Conservation (phyloP, 1,284 basidiomycete genomes). For the Ganoderma sp. region DNA sequence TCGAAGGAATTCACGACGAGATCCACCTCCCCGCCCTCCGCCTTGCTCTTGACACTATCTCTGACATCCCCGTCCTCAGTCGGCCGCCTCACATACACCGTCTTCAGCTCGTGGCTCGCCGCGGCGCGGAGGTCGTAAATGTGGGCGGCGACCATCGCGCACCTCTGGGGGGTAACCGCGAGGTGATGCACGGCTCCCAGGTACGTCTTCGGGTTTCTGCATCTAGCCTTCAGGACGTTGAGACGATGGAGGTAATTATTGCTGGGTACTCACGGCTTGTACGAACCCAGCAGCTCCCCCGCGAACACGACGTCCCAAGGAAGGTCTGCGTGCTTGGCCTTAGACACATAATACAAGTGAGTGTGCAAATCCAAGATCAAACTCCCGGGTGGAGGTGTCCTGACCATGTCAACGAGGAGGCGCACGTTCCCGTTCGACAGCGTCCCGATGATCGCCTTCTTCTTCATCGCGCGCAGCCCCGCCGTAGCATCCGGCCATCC, state of each 20-base stretch:
- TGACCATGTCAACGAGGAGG: slow-evolving; percentile 64
- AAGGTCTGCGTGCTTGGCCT: slow-evolving; percentile 64
- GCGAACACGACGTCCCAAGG: slow-evolving; percentile 71
- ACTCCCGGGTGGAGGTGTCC: not conserved
- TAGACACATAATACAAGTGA: not conserved
- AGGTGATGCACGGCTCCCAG: slow-evolving; percentile 56
- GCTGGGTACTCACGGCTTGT: slow-evolving; percentile 58
- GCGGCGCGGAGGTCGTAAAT: slow-evolving; percentile 62
- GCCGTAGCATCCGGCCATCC: slow-evolving; percentile 62
- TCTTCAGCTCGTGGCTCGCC: slow-evolving; percentile 57
- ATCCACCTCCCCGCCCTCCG: slow-evolving; percentile 41
- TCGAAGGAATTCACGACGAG: slow-evolving; percentile 39
- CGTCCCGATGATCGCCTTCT: slow-evolving; percentile 54
- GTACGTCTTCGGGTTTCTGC: slow-evolving; percentile 60
- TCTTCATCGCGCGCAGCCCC: slow-evolving; percentile 57
- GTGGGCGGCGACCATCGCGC: slow-evolving; percentile 72
- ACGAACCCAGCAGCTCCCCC: slow-evolving; percentile 60
- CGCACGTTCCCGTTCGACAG: slow-evolving; percentile 70
- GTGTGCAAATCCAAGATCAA: not conserved
- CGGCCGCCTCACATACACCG: slow-evolving; percentile 58
- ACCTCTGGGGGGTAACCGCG: slow-evolving; percentile 52
- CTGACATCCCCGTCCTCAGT: slow-evolving; percentile 48
- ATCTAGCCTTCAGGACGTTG: not conserved
- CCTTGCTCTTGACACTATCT: slow-evolving; percentile 34
- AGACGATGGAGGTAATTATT: not conserved